These are phyloP conservation scores for Peronospora destructor DNA, from an alignment of 352 stramenopile genomes.

Conservation along the genomic window DNA sequence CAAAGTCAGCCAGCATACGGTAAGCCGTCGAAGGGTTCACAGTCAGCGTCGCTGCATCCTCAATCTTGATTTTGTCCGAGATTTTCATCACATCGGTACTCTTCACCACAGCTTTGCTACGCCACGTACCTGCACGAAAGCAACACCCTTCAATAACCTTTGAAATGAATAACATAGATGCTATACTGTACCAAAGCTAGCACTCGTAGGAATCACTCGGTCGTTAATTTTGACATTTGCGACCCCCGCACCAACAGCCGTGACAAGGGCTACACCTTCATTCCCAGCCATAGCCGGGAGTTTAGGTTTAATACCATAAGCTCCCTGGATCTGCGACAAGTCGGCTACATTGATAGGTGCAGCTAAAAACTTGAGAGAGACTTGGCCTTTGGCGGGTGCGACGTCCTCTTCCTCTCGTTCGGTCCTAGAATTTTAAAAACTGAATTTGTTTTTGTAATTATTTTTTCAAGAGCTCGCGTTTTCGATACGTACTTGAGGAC, in stretches of 20 bases:
- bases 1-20: constrained; percentile 83
- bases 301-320: constrained; percentile 68
- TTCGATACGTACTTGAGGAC: constrained; percentile 45
- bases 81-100: constrained; percentile 64
- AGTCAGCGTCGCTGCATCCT: constrained; percentile 74
- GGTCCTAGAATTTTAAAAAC: constrained; percentile 29
- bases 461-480: background rate
- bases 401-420: constrained; percentile 60
- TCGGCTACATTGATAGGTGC: constrained; percentile 86
- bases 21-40: constrained; percentile 85
- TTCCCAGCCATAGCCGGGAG: constrained; percentile 81
- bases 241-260: constrained; percentile 71
- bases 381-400: constrained; percentile 44
- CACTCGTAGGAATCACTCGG: constrained; percentile 67
- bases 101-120: constrained; percentile 56
- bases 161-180: background rate
- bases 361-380: constrained; percentile 85
- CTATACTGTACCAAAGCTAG: constrained; percentile 43
- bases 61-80: constrained; percentile 78
- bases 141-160: constrained; percentile 3
- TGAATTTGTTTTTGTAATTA: background rate
- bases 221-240: constrained; percentile 83
- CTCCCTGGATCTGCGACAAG: constrained; percentile 82
- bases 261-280: constrained; percentile 82
- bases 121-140: constrained; percentile 46